These are phyloP conservation scores for Apiospora marii DNA, from an alignment of 2,329 filamentous ascomycete species.

Conservation along the genomic window DNA sequence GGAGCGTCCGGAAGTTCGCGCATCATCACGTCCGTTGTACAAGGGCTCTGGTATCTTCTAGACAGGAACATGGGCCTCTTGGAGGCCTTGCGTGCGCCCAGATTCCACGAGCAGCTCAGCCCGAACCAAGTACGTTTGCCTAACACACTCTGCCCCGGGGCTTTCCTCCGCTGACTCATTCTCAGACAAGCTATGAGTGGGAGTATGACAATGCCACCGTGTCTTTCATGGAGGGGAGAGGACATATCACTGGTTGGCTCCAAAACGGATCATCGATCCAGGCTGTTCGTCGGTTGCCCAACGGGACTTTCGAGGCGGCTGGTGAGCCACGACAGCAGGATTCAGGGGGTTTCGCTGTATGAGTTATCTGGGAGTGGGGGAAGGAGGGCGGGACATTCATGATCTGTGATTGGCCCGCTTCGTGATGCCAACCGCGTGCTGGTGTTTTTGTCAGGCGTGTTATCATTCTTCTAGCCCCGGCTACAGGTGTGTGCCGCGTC, in stretches of 20 bases:
- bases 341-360: slow-evolving; percentile 69
- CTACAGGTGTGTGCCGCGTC: no score
- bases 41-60: slow-evolving; percentile 77
- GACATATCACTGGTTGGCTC: slow-evolving; percentile 76
- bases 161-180: no score
- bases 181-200: slow-evolving; percentile 60
- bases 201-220: slow-evolving; percentile 74
- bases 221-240: slow-evolving; percentile 68
- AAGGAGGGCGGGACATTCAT: no score
- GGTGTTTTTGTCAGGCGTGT: no score
- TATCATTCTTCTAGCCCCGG: no score
- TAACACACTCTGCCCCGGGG: no score
- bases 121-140: slow-evolving; percentile 65
- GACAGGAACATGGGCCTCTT: slow-evolving; percentile 68
- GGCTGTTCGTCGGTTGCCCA: slow-evolving; percentile 68
- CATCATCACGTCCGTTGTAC: slow-evolving; percentile 85
- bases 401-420: no score
- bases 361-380: no score
- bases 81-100: slow-evolving; percentile 71
- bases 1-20: slow-evolving; percentile 84
- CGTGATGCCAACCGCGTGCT: no score
- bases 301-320: slow-evolving; percentile 78
- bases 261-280: slow-evolving; percentile 75
- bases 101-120: slow-evolving; percentile 84
- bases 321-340: slow-evolving; percentile 82